phyloP scores from a whole-genome alignment of 2,329 filamentous ascomycete genomes.

The Pseudogymnoascus sp. region DNA sequence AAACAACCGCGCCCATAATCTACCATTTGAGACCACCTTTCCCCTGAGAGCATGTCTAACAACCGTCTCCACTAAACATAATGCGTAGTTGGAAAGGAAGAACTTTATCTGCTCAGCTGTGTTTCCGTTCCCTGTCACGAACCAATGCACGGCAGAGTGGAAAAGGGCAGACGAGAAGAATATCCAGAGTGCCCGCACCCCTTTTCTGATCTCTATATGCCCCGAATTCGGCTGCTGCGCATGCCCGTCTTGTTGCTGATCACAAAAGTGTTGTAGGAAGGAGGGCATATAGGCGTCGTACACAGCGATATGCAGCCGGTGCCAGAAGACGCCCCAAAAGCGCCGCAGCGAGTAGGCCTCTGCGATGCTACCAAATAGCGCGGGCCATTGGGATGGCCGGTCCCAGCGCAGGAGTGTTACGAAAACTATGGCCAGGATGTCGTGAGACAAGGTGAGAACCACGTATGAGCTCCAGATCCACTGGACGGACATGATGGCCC shows the following conservation, averaged over 20 bases:
- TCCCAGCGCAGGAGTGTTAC: constrained; percentile 9
- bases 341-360: constrained; percentile 12
- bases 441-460: not conserved
- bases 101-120: not conserved
- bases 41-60: not conserved
- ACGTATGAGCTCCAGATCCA: not conserved
- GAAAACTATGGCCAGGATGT: constrained; percentile 11
- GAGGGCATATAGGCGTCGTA: not conserved
- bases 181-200: not conserved
- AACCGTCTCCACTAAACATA: not conserved
- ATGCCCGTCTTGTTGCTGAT: too few species aligned
- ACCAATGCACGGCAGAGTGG: not conserved
- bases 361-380: constrained; percentile 10
- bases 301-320: not conserved
- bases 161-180: not conserved
- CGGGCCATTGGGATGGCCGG: constrained; percentile 9
- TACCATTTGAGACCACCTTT: not conserved
- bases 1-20: not conserved
- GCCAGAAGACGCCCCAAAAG: constrained; percentile 15
- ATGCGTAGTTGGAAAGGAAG: not conserved
- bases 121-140: not conserved
- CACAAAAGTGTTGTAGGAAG: not conserved
- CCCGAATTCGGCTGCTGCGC: not conserved
- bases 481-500: not conserved
- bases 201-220: not conserved